Base-by-base conservation (phyloP, 129 eudicot species). In the Scalesia atractyloides region DNA sequence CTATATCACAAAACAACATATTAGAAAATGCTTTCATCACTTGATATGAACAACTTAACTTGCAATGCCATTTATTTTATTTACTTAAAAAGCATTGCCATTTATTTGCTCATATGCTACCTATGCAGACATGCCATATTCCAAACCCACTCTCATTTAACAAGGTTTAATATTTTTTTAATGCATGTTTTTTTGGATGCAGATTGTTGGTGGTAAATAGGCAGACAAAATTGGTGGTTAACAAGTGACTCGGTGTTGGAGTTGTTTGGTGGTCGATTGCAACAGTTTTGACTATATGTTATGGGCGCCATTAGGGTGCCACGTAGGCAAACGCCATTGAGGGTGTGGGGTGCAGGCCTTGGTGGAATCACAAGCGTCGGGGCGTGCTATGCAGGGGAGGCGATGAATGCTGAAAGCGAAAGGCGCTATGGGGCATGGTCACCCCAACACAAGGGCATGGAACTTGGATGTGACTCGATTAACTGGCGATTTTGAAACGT, bases 231-330 rank as follows among this genome's bases (percentile, higher is more conserved):
- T 90, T 54, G 99, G 99, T 24, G 99, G 99, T 59, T 90, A 94
- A 70, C 73, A 73, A 57, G 99, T 94, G n/a, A 5, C 84, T 94
- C 56, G 98, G 97, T 73, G 86, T 90, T 76, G 99, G 99, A 73
- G 99, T 94, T 49, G 52, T 94, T 61, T 94, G 99, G 97, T 94
- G 99, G 99, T 94, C 99, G 3, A n/a, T 86, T 52, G 99, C 99
- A 73, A 94, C 99, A 20, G 72, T 94, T 71, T 79, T 94, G 79
- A 94, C 26, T 22, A 22, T 22, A 22, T 22, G 26, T 22, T 22
- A 22, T 22, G 26, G 26, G 26, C 26, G 2, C 2, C 26, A 22
- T 22, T 22, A 22, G 26, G 26, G 26, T 22, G 26, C 26, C 26
- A 22, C 26, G 26, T 22, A 22, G 26, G 26, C 2, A 2, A 2